phyloP scores from a whole-genome alignment of 169 alveolate genomes.

The Plasmodium billcollinsi region DNA sequence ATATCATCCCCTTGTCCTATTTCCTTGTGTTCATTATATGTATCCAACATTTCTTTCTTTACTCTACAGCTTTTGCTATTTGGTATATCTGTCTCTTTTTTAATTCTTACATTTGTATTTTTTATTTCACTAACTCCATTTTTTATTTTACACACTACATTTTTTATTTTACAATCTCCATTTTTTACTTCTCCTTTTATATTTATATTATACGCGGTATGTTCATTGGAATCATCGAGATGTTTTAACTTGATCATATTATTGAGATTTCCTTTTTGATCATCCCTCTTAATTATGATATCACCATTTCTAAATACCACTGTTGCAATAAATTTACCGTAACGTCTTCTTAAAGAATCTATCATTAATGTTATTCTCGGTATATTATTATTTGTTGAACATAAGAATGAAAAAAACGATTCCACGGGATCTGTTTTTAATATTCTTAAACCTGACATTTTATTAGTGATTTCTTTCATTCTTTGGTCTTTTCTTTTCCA shows the following conservation, averaged over 20 bases:
- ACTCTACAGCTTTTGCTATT: background rate
- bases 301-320: constrained; percentile 26
- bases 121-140: no score
- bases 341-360: constrained; percentile 76
- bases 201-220: background rate
- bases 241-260: background rate
- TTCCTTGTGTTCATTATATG: no score
- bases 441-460: constrained; percentile 79
- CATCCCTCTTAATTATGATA: constrained; percentile 12
- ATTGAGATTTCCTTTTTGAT: background rate
- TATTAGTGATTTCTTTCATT: constrained; percentile 77
- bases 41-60: no score
- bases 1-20: no score
- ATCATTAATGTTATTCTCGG: constrained; percentile 82
- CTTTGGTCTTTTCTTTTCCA: constrained; percentile 77
- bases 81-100: background rate
- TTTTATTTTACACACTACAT: no score
- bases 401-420: constrained; percentile 85
- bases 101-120: background rate
- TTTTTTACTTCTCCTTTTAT: background rate
- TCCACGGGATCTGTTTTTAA: constrained; percentile 83
- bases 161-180: background rate
- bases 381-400: constrained; percentile 88
- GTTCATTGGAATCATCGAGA: no score
- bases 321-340: constrained; percentile 78